A percentile compares a stretch with the other conserved stretches of the same genome.
Evolutionary conservation across 2,329 filamentous ascomycete species (phyloP).

Genomic region (Aspergillus arachidicola): DNA sequence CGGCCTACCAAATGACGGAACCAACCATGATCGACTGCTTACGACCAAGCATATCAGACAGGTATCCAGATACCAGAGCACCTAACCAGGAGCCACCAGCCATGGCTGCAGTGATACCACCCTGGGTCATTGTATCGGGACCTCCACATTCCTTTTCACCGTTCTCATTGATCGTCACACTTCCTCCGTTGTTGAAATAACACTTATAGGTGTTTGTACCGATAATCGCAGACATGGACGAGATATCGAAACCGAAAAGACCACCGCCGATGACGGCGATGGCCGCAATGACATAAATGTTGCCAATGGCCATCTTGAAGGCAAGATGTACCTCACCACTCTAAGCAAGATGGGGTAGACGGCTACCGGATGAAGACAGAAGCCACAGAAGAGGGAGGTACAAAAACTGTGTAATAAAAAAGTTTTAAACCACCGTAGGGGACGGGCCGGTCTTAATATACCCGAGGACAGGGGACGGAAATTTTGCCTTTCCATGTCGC

Average conservation of each 20-base stretch:
- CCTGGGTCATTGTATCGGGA: slow-evolving; percentile 59
- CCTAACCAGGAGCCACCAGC: slow-evolving; percentile 71
- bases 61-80: slow-evolving; percentile 56
- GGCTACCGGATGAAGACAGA: background rate
- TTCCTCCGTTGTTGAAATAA: slow-evolving; percentile 65
- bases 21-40: slow-evolving; percentile 58
- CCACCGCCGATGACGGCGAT: slow-evolving; percentile 66
- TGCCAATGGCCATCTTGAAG: slow-evolving; percentile 49
- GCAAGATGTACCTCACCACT: slow-evolving; percentile 1
- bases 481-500: background rate
- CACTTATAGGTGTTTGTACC: slow-evolving; percentile 69
- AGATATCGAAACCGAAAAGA: slow-evolving; percentile 79
- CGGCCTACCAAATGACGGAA: slow-evolving; percentile 51
- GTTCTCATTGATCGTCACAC: slow-evolving; percentile 26
- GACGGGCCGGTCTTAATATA: slow-evolving; percentile 8
- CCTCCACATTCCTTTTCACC: slow-evolving; percentile 40
- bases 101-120: slow-evolving; percentile 74
- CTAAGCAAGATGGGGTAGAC: background rate
- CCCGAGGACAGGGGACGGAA: slow-evolving; percentile 5
- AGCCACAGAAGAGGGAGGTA: background rate
- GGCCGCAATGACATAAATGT: slow-evolving; percentile 61
- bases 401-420: background rate
- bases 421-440: slow-evolving; percentile 5
- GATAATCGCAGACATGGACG: slow-evolving; percentile 70
- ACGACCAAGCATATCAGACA: slow-evolving; percentile 60